Percentiles rank a stretch among this genome's conserved stretches.
phyloP scores from a whole-genome alignment of 2,329 filamentous ascomycete genomes.

The Apiospora marii region DNA sequence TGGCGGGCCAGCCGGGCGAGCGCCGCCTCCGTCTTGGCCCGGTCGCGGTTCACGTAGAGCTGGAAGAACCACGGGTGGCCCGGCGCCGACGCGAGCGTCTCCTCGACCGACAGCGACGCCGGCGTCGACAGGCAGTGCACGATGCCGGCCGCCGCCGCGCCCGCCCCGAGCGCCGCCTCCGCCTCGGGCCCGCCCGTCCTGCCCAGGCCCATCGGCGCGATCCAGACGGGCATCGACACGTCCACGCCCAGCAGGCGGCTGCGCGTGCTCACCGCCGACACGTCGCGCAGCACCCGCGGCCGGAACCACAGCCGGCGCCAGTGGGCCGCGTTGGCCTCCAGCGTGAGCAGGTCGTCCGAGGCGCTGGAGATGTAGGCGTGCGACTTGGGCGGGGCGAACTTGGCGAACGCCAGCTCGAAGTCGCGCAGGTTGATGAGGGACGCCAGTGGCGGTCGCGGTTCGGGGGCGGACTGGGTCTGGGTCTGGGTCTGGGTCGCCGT shows the following conservation, averaged over 20 bases:
- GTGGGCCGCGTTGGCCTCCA: constrained; percentile 24
- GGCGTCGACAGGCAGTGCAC: constrained; percentile 29
- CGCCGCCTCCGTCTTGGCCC: constrained; percentile 26
- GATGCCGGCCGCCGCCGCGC: constrained; percentile 23
- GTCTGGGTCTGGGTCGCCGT: no score
- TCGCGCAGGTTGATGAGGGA: constrained; percentile 29
- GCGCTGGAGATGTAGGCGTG: constrained; percentile 24
- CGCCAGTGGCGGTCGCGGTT: constrained; percentile 23
- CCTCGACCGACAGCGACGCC: constrained; percentile 23
- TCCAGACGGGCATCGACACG: constrained; percentile 26
- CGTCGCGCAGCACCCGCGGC: constrained; percentile 27
- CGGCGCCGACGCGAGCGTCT: background rate
- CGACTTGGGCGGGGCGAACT: constrained; percentile 26
- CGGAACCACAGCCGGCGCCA: constrained; percentile 26
- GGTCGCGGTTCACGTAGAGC: constrained; percentile 29
- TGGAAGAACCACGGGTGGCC: constrained; percentile 30
- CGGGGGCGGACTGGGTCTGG: background rate
- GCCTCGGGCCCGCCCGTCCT: constrained; percentile 28
- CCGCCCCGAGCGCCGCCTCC: constrained; percentile 26
- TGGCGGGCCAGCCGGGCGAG: constrained; percentile 31
- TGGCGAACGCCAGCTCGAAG: constrained; percentile 28
- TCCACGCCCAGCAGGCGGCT: constrained; percentile 26
- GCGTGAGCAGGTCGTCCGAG: constrained; percentile 24
- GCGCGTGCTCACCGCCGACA: background rate
- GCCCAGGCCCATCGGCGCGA: constrained; percentile 28